phyloP scores from a whole-genome alignment of 1,139 yeast species.

The Trichomonascaceae sp. region DNA sequence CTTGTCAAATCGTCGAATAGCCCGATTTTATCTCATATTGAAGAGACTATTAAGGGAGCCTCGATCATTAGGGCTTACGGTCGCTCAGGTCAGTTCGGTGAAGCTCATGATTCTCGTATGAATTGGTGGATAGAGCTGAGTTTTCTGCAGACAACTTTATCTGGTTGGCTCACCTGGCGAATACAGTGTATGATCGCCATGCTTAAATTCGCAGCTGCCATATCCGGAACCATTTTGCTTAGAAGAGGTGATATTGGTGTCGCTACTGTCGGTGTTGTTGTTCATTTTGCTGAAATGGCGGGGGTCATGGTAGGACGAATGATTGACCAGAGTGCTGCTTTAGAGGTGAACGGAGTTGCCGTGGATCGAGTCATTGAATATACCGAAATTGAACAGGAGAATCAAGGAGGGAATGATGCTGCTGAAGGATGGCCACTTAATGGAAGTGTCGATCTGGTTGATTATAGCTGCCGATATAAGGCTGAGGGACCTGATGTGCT shows the following conservation, averaged over 20 bases:
- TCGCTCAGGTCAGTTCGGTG: conserved; percentile 42
- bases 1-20: conserved; percentile 77
- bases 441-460: neutral
- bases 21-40: conserved; percentile 77
- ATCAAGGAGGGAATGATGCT: neutral
- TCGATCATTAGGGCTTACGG: conserved; percentile 64
- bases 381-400: conserved; percentile 63
- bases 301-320: conserved; percentile 30
- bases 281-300: conserved; percentile 39
- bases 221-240: conserved; percentile 48
- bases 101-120: conserved; percentile 37
- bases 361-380: conserved; percentile 75
- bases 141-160: conserved; percentile 55
- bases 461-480: neutral
- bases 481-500: conserved; percentile 39
- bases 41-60: conserved; percentile 69
- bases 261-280: conserved; percentile 63
- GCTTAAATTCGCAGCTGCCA: conserved; percentile 42
- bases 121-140: conserved; percentile 54
- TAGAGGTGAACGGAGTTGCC: conserved; percentile 78
- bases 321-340: conserved; percentile 50
- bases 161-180: conserved; percentile 69
- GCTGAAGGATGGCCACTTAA: neutral
- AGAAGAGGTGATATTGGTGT: conserved; percentile 58
- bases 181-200: conserved; percentile 49